Conservation (phyloP, 2,329 filamentous ascomycete species). For the Nemania sp. region DNA sequence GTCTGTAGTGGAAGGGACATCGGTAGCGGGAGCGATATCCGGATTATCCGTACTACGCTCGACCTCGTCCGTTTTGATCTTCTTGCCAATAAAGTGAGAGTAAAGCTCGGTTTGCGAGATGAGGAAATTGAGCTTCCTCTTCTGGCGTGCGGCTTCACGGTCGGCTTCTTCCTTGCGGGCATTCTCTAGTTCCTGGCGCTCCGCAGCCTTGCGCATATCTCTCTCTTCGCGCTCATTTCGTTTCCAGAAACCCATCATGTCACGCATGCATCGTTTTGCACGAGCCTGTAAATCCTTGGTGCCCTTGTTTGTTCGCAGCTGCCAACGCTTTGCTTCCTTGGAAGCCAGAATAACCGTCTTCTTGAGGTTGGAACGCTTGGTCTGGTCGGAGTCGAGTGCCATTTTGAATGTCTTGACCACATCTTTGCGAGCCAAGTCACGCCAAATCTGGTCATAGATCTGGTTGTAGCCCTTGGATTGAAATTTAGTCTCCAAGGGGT, state of each 20-base stretch:
- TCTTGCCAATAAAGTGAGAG: constrained; percentile 99
- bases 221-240: constrained; percentile 97
- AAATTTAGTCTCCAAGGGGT: constrained; percentile 65
- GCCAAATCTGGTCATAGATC: constrained; percentile 96
- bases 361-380: constrained; percentile 91
- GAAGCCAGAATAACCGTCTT: constrained; percentile 97
- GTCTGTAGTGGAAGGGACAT: constrained; percentile 44
- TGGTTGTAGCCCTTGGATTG: constrained; percentile 93
- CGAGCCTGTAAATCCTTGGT: constrained; percentile 96
- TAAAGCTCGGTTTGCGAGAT: constrained; percentile 99
- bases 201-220: constrained; percentile 88
- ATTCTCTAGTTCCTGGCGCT: constrained; percentile 94
- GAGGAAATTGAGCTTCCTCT: constrained; percentile 98
- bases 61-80: constrained; percentile 96
- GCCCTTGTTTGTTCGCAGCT: constrained; percentile 96
- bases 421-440: constrained; percentile 90
- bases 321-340: constrained; percentile 97
- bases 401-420: constrained; percentile 90
- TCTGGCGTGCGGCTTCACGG: constrained; percentile 94
- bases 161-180: constrained; percentile 96
- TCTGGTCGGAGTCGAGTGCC: constrained; percentile 81
- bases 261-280: constrained; percentile 96
- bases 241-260: constrained; percentile 99
- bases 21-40: constrained; percentile 63
- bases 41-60: constrained; percentile 86